These are phyloP conservation scores for Colletotrichum spinosum DNA, from an alignment of 2,329 filamentous ascomycete genomes.

Conservation along the genomic window DNA sequence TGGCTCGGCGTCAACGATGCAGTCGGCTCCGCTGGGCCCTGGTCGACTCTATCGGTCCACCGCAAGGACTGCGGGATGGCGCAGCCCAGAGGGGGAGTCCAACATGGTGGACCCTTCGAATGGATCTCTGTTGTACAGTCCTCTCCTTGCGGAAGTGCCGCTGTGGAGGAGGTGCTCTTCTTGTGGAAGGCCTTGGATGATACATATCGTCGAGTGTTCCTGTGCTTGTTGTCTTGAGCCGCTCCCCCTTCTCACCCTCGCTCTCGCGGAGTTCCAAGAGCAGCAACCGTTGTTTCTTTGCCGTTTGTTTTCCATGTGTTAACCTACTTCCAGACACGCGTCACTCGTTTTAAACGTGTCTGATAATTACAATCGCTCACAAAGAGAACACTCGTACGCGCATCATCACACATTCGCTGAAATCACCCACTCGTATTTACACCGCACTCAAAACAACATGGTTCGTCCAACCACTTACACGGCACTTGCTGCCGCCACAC, in stretches of 20 bases:
- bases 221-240: not conserved
- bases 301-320: slow-evolving; percentile 7
- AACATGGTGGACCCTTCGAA: not conserved
- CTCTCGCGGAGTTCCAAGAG: slow-evolving; percentile 12
- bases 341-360: slow-evolving; percentile 21
- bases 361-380: slow-evolving; percentile 14
- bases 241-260: not conserved
- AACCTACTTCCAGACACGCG: slow-evolving; percentile 8
- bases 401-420: not conserved
- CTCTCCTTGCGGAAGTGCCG: slow-evolving; percentile 17
- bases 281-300: slow-evolving; percentile 4
- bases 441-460: not conserved
- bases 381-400: not conserved
- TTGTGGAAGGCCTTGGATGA: slow-evolving; percentile 2
- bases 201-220: slow-evolving; percentile 19
- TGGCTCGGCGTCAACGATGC: slow-evolving; percentile 14
- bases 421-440: slow-evolving; percentile 6
- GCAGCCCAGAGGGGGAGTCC: slow-evolving; percentile 24
- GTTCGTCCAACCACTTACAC: slow-evolving; percentile 23
- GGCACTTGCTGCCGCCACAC: slow-evolving; percentile 27
- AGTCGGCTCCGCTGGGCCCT: slow-evolving; percentile 7
- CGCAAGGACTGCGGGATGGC: slow-evolving; percentile 10
- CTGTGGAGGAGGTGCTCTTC: slow-evolving; percentile 10
- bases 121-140: slow-evolving; percentile 17
- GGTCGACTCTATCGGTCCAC: slow-evolving; percentile 17